phyloP scores from a whole-genome alignment of 352 stramenopile genomes.

The Globisporangium irregulare region DNA sequence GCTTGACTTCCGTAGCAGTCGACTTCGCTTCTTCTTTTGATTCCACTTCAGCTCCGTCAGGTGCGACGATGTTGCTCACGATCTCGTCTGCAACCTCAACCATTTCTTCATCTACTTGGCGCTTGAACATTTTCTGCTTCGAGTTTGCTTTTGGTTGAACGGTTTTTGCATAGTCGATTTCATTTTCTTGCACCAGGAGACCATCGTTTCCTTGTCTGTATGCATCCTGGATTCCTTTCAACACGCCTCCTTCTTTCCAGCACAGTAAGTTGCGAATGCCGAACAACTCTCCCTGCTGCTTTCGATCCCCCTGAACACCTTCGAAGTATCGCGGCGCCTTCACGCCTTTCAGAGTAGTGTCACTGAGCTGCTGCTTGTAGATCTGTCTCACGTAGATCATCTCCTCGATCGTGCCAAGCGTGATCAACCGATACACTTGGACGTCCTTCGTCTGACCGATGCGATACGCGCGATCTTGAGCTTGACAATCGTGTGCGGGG shows the following conservation, averaged over 20 bases:
- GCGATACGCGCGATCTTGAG: slow-evolving; percentile 79
- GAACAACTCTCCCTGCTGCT: slow-evolving; percentile 75
- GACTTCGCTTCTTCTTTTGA: background rate
- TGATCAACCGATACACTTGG: slow-evolving; percentile 82
- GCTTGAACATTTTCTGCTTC: slow-evolving; percentile 4
- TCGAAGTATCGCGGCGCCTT: slow-evolving; percentile 78
- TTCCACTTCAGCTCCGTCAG: background rate
- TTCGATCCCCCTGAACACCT: slow-evolving; percentile 69
- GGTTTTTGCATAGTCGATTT: slow-evolving; percentile 40
- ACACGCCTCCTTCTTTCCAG: slow-evolving; percentile 67
- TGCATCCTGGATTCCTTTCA: slow-evolving; percentile 74
- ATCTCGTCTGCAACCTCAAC: slow-evolving; percentile 19
- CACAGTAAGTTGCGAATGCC: slow-evolving; percentile 73
- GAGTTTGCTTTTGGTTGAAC: background rate
- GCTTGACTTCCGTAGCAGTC: background rate
- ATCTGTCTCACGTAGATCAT: slow-evolving; percentile 88
- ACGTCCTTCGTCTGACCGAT: slow-evolving; percentile 87
- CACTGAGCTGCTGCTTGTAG: slow-evolving; percentile 85
- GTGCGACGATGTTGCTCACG: slow-evolving; percentile 12
- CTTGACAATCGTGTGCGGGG: slow-evolving; percentile 80
- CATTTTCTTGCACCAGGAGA: slow-evolving; percentile 53
- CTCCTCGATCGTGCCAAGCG: slow-evolving; percentile 82
- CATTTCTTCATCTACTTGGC: slow-evolving; percentile 20
- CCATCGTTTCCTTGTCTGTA: slow-evolving; percentile 55
- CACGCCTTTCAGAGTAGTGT: slow-evolving; percentile 72